Evolutionary conservation across 257 asterid species (phyloP).

Genomic region (Prunella vulgaris): DNA sequence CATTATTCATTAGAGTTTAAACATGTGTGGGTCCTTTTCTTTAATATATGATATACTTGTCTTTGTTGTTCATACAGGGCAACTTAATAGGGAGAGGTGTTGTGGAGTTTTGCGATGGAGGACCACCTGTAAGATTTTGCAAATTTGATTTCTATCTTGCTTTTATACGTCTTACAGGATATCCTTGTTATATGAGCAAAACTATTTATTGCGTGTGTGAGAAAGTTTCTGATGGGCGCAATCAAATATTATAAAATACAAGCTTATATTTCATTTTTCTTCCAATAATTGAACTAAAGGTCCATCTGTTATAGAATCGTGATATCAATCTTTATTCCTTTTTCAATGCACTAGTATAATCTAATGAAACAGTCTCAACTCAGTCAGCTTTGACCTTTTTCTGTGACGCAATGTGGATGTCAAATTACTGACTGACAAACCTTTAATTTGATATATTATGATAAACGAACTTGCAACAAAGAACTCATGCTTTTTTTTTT

Average conservation of each 20-base stretch:
- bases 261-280: not conserved
- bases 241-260: too few relatives aligned
- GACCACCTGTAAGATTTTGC: conserved; percentile 64
- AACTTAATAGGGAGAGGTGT: conserved; percentile 91
- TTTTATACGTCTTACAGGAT: not conserved
- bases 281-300: not conserved
- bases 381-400: too few relatives aligned
- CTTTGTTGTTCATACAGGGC: conserved; percentile 53
- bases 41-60: conserved; percentile 19
- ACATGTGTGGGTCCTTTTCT: too few relatives aligned
- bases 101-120: conserved; percentile 83
- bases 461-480: not conserved
- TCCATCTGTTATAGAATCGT: not conserved
- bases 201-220: too few relatives aligned
- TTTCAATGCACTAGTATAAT: not conserved
- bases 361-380: too few relatives aligned
- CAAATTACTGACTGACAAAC: too few relatives aligned
- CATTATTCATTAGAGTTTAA: too few relatives aligned
- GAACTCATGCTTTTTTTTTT: not conserved
- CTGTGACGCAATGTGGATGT: too few relatives aligned
- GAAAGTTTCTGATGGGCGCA: too few relatives aligned
- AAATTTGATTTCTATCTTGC: not conserved
- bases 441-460: not conserved
- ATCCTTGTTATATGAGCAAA: too few relatives aligned
- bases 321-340: not conserved